phyloP scores from a whole-genome alignment of 345 rosid species.

The Arabidopsis suecica region DNA sequence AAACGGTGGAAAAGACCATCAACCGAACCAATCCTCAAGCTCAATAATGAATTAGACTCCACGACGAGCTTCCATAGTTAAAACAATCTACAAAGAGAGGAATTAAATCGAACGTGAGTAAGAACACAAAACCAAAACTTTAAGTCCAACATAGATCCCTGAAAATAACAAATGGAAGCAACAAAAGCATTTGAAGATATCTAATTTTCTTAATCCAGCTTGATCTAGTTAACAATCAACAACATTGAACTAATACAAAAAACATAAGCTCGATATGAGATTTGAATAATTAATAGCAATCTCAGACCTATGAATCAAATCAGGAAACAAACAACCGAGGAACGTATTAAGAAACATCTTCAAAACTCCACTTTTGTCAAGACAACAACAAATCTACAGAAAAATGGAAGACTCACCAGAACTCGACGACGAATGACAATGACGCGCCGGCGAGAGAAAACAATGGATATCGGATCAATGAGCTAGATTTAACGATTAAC shows the following conservation, averaged over 20 bases:
- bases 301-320: constrained; percentile 14
- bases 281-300: background rate
- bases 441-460: constrained; percentile 33
- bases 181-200: constrained; percentile 11
- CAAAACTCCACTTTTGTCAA: constrained; percentile 3
- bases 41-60: constrained; percentile 24
- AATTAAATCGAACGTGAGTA: background rate
- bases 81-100: constrained; percentile 33
- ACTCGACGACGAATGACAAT: constrained; percentile 4
- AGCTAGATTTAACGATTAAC: constrained; percentile 30
- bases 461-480: background rate
- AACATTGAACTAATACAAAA: background rate
- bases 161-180: constrained; percentile 14
- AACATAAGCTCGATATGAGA: background rate
- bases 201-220: background rate
- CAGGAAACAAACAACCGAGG: constrained; percentile 1
- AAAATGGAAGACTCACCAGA: constrained; percentile 29
- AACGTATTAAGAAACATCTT: constrained; percentile 28
- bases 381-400: constrained; percentile 2
- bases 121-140: constrained; percentile 18
- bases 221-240: background rate
- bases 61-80: constrained; percentile 30
- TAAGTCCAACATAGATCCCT: background rate
- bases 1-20: constrained; percentile 46
- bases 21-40: constrained; percentile 40